These are phyloP conservation scores for Saccharomyces hybrid DNA, from an alignment of 1,139 yeast genomes.

Conservation along the genomic window DNA sequence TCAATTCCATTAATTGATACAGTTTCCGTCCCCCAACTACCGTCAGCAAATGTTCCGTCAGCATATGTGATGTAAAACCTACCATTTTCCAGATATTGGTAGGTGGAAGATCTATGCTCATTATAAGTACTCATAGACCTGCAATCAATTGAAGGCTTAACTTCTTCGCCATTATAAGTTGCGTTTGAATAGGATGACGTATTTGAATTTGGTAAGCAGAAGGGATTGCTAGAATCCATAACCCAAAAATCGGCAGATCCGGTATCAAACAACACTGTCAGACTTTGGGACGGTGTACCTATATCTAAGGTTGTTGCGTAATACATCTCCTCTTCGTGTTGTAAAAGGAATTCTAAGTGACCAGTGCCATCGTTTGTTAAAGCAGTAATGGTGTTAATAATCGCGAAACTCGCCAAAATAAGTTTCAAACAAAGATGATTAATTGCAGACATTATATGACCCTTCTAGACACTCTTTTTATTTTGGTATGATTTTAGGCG, in stretches of 20 bases:
- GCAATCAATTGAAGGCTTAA: conserved; percentile 14
- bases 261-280: conserved; percentile 52
- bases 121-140: conserved; percentile 9
- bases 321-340: conserved; percentile 26
- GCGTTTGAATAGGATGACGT: conserved; percentile 10
- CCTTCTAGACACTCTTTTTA: not conserved
- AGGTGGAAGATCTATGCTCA: conserved; percentile 10
- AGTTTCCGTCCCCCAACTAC: conserved; percentile 23
- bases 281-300: conserved; percentile 48
- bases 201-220: conserved; percentile 17
- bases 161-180: conserved; percentile 10
- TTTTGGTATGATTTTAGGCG: not conserved
- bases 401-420: not conserved
- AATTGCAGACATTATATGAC: not conserved
- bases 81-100: conserved; percentile 10
- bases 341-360: conserved; percentile 12
- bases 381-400: not conserved
- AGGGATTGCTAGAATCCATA: conserved; percentile 31
- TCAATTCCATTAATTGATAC: conserved; percentile 11
- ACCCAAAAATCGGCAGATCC: conserved; percentile 71
- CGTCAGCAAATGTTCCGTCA: conserved; percentile 22
- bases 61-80: conserved; percentile 21
- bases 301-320: conserved; percentile 41
- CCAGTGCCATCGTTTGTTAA: not conserved
- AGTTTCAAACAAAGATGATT: not conserved